Evolutionary conservation across 768 basidiomycete genomes (phyloP).

Genomic region (Hemileccinum impolitum): DNA sequence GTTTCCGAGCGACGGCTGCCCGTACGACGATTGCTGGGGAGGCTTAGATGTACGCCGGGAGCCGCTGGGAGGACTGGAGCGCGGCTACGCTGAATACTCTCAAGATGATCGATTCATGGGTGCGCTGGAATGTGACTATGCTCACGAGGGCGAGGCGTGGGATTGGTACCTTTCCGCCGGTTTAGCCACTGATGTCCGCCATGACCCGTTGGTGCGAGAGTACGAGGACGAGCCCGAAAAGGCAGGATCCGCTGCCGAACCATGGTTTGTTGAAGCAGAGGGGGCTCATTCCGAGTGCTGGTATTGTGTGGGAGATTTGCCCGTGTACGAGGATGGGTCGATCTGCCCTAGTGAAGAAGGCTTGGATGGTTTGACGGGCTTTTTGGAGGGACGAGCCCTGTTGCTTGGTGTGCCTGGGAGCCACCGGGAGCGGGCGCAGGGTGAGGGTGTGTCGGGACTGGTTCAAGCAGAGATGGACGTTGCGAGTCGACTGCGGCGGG

Average conservation of each 20-base stretch:
- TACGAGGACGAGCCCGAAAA: conserved; percentile 4
- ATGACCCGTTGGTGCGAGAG: conserved; percentile 5
- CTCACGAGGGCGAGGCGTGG: neutral
- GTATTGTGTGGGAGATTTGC: neutral
- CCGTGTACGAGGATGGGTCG: conserved; percentile 3
- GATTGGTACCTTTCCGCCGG: conserved; percentile 1
- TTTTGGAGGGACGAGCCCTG: conserved; percentile 53
- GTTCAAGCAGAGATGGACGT: conserved; percentile 60
- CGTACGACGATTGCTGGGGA: conserved; percentile 3
- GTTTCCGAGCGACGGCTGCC: conserved; percentile 12
- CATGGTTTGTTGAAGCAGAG: conserved; percentile 1
- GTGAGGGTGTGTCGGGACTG: conserved; percentile 27
- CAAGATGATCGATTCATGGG: neutral
- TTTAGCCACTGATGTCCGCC: neutral
- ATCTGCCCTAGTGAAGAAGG: neutral
- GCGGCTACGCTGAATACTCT: neutral
- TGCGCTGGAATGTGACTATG: neutral
- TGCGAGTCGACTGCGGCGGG: conserved; percentile 46
- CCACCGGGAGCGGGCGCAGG: conserved; percentile 4
- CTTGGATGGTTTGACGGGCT: conserved; percentile 21
- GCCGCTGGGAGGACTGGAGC: neutral
- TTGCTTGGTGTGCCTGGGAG: conserved; percentile 38
- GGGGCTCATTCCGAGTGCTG: neutral
- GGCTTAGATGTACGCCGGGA: neutral
- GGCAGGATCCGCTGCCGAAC: neutral